Percentiles rank a stretch among this genome's conserved stretches.
phyloP scores from a whole-genome alignment of 176 grass and related monocot genomes.

The Dactylis glomerata region DNA sequence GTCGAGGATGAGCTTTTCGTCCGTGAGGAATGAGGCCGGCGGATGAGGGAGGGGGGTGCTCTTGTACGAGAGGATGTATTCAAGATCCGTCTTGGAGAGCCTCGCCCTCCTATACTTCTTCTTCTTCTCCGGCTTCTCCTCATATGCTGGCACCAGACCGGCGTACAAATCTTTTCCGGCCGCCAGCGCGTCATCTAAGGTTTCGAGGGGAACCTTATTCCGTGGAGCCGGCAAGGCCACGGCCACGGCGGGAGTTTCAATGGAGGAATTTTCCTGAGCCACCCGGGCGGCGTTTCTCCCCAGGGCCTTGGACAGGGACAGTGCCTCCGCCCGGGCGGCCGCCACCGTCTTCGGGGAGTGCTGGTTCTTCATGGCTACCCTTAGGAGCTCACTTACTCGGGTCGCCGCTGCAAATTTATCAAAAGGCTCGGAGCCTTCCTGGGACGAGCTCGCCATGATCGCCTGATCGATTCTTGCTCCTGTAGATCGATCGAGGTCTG shows the following conservation, averaged over 20 bases:
- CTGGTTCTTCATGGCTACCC: neutral
- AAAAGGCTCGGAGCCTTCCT: neutral
- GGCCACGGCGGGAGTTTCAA: neutral
- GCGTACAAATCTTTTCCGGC: neutral
- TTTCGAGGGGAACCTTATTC: neutral
- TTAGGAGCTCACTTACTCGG: neutral
- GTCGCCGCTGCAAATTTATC: neutral
- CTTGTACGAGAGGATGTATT: neutral
- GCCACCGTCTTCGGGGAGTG: neutral
- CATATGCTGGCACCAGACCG: neutral
- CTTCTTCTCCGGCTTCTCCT: neutral
- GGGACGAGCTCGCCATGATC: neutral
- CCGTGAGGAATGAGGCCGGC: neutral
- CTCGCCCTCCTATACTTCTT: neutral
- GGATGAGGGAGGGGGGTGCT: neutral
- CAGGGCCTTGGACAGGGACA: neutral
- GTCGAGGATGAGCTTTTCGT: neutral
- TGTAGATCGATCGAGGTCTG: neutral
- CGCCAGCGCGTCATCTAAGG: neutral
- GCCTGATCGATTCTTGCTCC: neutral
- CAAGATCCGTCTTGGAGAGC: neutral
- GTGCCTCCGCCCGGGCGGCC: neutral
- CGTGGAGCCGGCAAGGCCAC: neutral
- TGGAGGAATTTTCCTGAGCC: neutral
- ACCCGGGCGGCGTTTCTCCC: neutral